A percentile compares a stretch with the other conserved stretches of the same genome.
These are phyloP conservation scores for Aquilaria sinensis DNA, from an alignment of 345 rosid species.

Conservation along the genomic window DNA sequence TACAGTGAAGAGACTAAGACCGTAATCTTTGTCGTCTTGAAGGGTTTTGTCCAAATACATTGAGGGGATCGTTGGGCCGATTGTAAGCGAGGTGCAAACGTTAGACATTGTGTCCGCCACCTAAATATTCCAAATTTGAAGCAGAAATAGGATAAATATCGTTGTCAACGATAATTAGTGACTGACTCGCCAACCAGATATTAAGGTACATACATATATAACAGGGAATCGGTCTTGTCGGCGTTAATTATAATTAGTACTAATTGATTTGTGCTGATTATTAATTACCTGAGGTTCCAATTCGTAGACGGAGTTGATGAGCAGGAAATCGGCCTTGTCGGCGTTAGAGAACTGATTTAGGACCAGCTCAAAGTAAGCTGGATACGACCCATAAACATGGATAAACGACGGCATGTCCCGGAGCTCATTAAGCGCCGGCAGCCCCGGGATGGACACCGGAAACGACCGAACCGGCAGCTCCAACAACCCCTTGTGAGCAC, in stretches of 20 bases:
- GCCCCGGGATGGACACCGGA: conserved; percentile 23
- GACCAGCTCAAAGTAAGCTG: conserved; percentile 43
- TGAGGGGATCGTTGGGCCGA: conserved; percentile 72
- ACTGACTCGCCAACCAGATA: no score
- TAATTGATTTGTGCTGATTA: no score
- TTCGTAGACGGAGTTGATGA: conserved; percentile 36
- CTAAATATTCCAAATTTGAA: not conserved
- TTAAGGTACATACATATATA: no score
- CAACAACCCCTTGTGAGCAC: conserved; percentile 29
- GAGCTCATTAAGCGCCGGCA: conserved; percentile 35
- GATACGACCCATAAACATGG: conserved; percentile 34
- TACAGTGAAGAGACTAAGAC: conserved; percentile 32
- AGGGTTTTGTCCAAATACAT: conserved; percentile 44
- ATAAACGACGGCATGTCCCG: conserved; percentile 57
- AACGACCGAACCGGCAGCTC: conserved; percentile 28
- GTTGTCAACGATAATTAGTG: no score
- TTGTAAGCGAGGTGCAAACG: conserved; percentile 30
- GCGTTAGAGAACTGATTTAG: conserved; percentile 44
- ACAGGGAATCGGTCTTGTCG: no score
- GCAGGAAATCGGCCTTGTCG: conserved; percentile 37
- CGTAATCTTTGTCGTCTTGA: conserved; percentile 36
- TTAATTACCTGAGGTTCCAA: conserved; percentile 40
- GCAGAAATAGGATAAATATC: no score
- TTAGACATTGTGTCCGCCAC: conserved; percentile 35
- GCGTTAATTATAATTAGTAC: no score